Conservation (phyloP, 2,329 filamentous ascomycete species). For the Clarireedia homoeocarpa region DNA sequence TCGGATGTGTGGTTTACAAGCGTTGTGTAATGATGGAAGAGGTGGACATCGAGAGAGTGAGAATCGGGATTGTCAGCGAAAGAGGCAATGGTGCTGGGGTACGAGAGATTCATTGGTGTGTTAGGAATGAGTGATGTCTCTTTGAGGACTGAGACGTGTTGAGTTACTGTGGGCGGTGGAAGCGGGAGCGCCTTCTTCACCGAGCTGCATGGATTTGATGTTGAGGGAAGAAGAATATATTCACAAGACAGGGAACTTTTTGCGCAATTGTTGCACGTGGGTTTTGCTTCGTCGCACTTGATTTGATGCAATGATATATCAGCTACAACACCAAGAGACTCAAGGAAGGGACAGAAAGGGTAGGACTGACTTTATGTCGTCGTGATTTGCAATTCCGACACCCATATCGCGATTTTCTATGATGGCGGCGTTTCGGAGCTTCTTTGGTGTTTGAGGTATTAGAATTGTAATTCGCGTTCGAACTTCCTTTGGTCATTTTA, state of each 20-base stretch:
- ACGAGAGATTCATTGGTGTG: neutral
- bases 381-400: conserved; percentile 5
- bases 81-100: neutral
- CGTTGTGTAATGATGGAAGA: conserved; percentile 1
- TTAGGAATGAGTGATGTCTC: neutral
- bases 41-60: neutral
- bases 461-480: neutral
- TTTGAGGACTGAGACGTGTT: neutral
- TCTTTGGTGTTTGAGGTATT: neutral
- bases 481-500: no score
- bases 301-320: neutral
- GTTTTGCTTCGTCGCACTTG: conserved; percentile 5
- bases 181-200: neutral
- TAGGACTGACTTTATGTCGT: neutral
- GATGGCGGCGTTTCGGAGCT: neutral
- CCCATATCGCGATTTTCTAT: conserved; percentile 4
- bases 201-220: neutral
- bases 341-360: neutral
- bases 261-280: neutral
- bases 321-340: neutral
- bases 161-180: neutral
- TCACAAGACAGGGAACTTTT: neutral
- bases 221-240: neutral
- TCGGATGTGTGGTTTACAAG: neutral
- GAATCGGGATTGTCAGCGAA: neutral